Evolutionary conservation across 2,329 filamentous ascomycete species (phyloP).

Genomic region (Ophiostoma sp.): DNA sequence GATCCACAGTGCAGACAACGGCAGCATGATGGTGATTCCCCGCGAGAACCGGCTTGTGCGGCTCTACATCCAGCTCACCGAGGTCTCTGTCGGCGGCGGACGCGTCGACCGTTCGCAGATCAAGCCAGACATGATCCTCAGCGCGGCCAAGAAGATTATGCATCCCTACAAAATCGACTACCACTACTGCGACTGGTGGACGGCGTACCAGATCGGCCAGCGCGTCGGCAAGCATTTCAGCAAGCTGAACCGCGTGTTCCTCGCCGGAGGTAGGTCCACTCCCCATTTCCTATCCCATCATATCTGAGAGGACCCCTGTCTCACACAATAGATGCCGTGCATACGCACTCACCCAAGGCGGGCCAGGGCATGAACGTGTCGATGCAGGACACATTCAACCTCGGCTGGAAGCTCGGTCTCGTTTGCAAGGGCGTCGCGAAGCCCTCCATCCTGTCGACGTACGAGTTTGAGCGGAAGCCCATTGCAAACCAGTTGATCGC

Average conservation of each 20-base stretch:
- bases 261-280: constrained; percentile 40
- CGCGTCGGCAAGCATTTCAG: constrained; percentile 47
- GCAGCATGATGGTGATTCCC: constrained; percentile 54
- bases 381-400: constrained; percentile 51
- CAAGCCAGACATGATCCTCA: constrained; percentile 57
- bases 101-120: constrained; percentile 56
- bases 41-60: constrained; percentile 54
- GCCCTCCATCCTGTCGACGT: constrained; percentile 37
- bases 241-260: constrained; percentile 49
- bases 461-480: constrained; percentile 43
- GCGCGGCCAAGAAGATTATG: constrained; percentile 58
- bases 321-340: constrained; percentile 39
- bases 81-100: constrained; percentile 34
- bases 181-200: constrained; percentile 45
- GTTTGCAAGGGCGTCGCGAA: constrained; percentile 34
- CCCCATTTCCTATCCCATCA: too few relatives aligned
- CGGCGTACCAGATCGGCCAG: constrained; percentile 55
- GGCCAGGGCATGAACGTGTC: constrained; percentile 58
- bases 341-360: constrained; percentile 46
- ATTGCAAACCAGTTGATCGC: constrained; percentile 56
- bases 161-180: constrained; percentile 62
- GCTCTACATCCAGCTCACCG: constrained; percentile 51
- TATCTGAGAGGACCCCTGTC: not conserved
- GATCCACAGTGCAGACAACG: constrained; percentile 46
- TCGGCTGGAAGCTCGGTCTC: constrained; percentile 42